A percentile compares a stretch with the other conserved stretches of the same genome.
Evolutionary conservation across 352 stramenopile genomes (phyloP).

Genomic region (Phytophthora cajani): DNA sequence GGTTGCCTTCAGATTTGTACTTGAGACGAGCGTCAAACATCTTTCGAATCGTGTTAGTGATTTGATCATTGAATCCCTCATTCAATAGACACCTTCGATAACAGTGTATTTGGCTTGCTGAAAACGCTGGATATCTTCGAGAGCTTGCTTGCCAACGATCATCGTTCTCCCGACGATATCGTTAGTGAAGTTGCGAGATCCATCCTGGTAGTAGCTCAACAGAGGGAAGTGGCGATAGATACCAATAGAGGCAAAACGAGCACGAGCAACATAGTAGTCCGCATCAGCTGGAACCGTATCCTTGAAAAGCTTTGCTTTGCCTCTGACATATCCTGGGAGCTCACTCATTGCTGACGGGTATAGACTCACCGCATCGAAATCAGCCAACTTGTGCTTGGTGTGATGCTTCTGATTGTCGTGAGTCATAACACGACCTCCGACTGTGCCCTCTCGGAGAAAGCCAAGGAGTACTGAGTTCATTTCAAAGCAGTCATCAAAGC

Average conservation of each 20-base stretch:
- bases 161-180: too few relatives aligned
- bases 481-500: slow-evolving; percentile 15
- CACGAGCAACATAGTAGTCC: slow-evolving; percentile 7
- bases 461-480: slow-evolving; percentile 9
- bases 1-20: slow-evolving; percentile 12
- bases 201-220: too few relatives aligned
- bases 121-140: too few relatives aligned
- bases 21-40: background rate
- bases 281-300: slow-evolving; percentile 4
- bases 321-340: slow-evolving; percentile 1
- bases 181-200: too few relatives aligned
- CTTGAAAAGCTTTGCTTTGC: slow-evolving; percentile 7
- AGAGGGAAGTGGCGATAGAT: slow-evolving; percentile 12
- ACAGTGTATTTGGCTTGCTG: background rate
- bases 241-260: slow-evolving; percentile 3
- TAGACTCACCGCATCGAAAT: slow-evolving; percentile 14
- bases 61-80: slow-evolving; percentile 12
- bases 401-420: slow-evolving; percentile 13
- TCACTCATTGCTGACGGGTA: slow-evolving; percentile 15
- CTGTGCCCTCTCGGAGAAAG: slow-evolving; percentile 2
- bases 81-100: slow-evolving; percentile 19
- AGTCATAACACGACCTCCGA: slow-evolving; percentile 16
- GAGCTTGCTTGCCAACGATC: too few relatives aligned
- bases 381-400: slow-evolving; percentile 4
- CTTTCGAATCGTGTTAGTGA: slow-evolving; percentile 1